Percentiles rank a stretch among this genome's conserved stretches.
phyloP scores from a whole-genome alignment of 164 flowering plant genomes.

The Pachysandra terminalis region DNA sequence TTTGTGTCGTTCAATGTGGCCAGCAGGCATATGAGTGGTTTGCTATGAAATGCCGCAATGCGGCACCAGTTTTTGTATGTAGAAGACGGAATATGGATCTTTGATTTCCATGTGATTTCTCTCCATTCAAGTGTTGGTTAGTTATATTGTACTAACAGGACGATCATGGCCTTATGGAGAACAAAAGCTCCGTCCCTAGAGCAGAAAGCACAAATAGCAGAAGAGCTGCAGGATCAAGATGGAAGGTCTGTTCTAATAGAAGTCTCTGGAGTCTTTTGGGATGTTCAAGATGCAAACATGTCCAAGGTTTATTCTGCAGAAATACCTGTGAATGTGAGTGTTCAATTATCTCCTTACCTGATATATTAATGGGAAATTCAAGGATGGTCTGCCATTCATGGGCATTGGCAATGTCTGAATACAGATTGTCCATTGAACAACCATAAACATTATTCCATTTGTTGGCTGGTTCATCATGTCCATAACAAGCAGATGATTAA shows the following conservation, averaged over 20 bases:
- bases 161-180: constrained; percentile 83
- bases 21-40: constrained; percentile 43
- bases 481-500: too few relatives aligned
- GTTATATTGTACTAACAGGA: constrained; percentile 36
- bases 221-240: constrained; percentile 49
- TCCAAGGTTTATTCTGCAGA: constrained; percentile 49
- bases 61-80: too few relatives aligned
- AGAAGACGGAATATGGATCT: too few relatives aligned
- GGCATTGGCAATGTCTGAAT: not conserved
- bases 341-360: not conserved
- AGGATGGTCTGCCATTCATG: not conserved
- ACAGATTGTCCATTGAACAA: not conserved
- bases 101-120: not conserved
- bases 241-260: constrained; percentile 28
- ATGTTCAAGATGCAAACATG: constrained; percentile 49
- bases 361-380: not conserved
- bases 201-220: constrained; percentile 45
- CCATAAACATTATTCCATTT: too few relatives aligned
- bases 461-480: too few relatives aligned
- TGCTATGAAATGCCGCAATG: not conserved
- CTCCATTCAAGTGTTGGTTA: not conserved
- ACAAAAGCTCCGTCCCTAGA: constrained; percentile 46
- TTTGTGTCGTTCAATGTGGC: constrained; percentile 67
- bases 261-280: constrained; percentile 29
- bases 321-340: constrained; percentile 57